Evolutionary conservation across 345 rosid genomes (phyloP).

Genomic region (Dimocarpus longan): DNA sequence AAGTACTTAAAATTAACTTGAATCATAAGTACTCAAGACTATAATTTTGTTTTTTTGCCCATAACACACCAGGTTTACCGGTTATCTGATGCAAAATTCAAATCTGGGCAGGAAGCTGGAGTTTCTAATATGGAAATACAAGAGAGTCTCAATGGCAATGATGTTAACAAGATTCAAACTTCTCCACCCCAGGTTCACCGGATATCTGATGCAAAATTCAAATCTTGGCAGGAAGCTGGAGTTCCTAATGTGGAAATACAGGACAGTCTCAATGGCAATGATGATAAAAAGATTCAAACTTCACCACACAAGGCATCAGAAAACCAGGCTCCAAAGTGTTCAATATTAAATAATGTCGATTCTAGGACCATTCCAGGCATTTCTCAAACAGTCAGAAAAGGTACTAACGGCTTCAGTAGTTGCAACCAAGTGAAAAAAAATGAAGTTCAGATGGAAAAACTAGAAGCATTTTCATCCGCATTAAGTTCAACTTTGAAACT

Average conservation of each 20-base stretch:
- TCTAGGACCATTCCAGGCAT: constrained; percentile 3
- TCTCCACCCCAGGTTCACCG: too few relatives aligned
- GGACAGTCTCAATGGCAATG: constrained; percentile 4
- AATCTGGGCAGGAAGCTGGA: neutral
- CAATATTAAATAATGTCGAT: neutral
- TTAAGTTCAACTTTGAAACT: constrained; percentile 3
- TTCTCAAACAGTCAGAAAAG: neutral
- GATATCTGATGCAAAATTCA: too few relatives aligned
- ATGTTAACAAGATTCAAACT: too few relatives aligned
- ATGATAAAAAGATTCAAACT: neutral
- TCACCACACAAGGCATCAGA: neutral
- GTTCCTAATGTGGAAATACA: constrained; percentile 17
- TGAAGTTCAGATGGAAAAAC: constrained; percentile 4
- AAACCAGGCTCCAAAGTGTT: neutral
- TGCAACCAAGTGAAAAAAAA: neutral
- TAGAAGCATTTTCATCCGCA: neutral
- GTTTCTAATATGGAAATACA: constrained; percentile 19
- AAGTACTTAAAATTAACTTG: too few relatives aligned
- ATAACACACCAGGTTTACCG: neutral
- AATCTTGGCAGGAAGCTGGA: neutral
- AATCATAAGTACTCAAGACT: too few relatives aligned
- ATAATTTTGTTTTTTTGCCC: too few relatives aligned
- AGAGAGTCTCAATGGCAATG: constrained; percentile 5
- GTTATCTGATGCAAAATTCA: too few relatives aligned
- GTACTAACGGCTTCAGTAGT: neutral